phyloP scores from a whole-genome alignment of 495 filamentous ascomycete genomes.

The Penicillium herquei region DNA sequence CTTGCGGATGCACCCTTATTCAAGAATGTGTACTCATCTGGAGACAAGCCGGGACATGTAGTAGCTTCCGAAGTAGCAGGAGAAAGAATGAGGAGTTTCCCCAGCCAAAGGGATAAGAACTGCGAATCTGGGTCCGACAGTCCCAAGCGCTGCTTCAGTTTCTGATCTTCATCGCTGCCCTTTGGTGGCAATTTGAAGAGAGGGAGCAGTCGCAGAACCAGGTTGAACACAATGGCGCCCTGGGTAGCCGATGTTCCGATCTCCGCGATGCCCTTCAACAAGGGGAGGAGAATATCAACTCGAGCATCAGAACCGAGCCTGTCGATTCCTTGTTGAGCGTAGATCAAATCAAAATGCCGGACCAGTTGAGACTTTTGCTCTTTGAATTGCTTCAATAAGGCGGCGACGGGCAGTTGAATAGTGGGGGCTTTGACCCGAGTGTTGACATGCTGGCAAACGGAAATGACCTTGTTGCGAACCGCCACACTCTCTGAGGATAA shows the following conservation, averaged over 20 bases:
- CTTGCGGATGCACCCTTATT: conserved; percentile 52
- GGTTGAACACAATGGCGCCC: conserved; percentile 74
- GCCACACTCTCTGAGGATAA: conserved; percentile 73
- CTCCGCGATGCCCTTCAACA: conserved; percentile 70
- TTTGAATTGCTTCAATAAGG: conserved; percentile 88
- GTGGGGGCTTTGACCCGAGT: conserved; percentile 64
- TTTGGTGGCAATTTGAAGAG: conserved; percentile 70
- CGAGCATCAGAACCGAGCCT: conserved; percentile 63
- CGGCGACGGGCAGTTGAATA: conserved; percentile 78
- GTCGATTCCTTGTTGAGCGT: conserved; percentile 82
- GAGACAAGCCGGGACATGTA: conserved; percentile 66
- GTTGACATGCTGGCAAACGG: conserved; percentile 78
- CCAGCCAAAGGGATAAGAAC: conserved; percentile 75
- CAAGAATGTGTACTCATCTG: conserved; percentile 73
- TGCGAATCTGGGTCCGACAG: conserved; percentile 68
- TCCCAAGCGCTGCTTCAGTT: conserved; percentile 62
- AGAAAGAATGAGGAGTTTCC: conserved; percentile 74
- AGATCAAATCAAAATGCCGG: conserved; percentile 83
- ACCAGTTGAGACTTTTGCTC: conserved; percentile 68
- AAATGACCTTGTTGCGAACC: conserved; percentile 78
- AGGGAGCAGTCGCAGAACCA: conserved; percentile 72
- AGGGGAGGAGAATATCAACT: conserved; percentile 65
- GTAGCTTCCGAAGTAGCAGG: conserved; percentile 35
- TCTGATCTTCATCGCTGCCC: conserved; percentile 72
- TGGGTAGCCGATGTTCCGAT: conserved; percentile 61